Evolutionary conservation across 192 early-diverging fungal genomes (phyloP).

Genomic region (Gonapodya prolifera): DNA sequence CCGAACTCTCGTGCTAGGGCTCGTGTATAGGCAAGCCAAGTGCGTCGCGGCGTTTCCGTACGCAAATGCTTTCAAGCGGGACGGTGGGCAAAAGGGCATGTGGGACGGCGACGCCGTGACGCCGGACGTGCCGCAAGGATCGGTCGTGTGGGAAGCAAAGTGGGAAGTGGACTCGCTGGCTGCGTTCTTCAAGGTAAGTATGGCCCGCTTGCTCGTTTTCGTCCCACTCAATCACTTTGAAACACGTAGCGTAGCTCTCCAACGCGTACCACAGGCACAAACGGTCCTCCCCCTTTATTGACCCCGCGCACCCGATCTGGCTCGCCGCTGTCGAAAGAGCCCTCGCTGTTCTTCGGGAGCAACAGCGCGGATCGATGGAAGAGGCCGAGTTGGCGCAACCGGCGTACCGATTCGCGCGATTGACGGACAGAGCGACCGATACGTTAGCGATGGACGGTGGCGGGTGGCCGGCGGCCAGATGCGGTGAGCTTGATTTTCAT

Average conservation of each 20-base stretch:
- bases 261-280: constrained; percentile 42
- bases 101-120: constrained; percentile 23
- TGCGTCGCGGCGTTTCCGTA: constrained; percentile 27
- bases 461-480: constrained; percentile 26
- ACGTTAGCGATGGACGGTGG: constrained; percentile 24
- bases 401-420: constrained; percentile 16
- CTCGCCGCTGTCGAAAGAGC: constrained; percentile 26
- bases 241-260: too few species aligned
- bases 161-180: constrained; percentile 57
- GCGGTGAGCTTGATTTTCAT: too few species aligned
- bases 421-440: constrained; percentile 20
- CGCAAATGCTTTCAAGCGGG: constrained; percentile 48
- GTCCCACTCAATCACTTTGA: too few species aligned
- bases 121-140: constrained; percentile 26
- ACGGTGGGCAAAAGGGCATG: not conserved
- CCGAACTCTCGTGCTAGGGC: constrained; percentile 32
- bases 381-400: constrained; percentile 2
- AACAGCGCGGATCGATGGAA: constrained; percentile 31
- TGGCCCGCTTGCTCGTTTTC: too few species aligned
- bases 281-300: constrained; percentile 26
- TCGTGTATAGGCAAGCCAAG: constrained; percentile 42
- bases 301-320: constrained; percentile 27
- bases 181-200: constrained; percentile 45
- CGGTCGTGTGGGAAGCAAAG: constrained; percentile 47
- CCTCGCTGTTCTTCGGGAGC: constrained; percentile 21